phyloP scores from a whole-genome alignment of 768 basidiomycete species.

The Russula lepida region DNA sequence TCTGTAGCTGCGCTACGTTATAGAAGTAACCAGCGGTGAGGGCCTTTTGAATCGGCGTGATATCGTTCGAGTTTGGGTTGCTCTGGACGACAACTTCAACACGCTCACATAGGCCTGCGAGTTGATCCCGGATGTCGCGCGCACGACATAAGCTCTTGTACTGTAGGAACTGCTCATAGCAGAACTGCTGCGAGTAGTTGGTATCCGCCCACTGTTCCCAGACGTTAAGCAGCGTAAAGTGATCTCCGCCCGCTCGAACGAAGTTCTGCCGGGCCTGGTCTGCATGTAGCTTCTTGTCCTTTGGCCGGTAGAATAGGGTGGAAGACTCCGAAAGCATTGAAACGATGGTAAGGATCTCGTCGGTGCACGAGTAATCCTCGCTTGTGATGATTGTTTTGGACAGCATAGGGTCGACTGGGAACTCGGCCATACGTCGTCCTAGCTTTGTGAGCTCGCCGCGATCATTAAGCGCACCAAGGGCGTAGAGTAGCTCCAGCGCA shows the following conservation, averaged over 20 bases:
- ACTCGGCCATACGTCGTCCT: constrained; percentile 96
- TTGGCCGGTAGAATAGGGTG: constrained; percentile 93
- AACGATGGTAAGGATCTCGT: constrained; percentile 96
- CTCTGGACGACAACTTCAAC: constrained; percentile 86
- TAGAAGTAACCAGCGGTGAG: constrained; percentile 94
- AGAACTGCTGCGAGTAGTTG: constrained; percentile 94
- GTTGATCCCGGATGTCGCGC: constrained; percentile 91
- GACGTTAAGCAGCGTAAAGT: constrained; percentile 94
- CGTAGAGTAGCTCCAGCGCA: constrained; percentile 88
- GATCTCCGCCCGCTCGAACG: constrained; percentile 90
- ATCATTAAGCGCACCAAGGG: constrained; percentile 92
- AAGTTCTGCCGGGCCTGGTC: constrained; percentile 98
- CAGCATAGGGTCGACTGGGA: constrained; percentile 97
- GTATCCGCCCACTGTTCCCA: constrained; percentile 99
- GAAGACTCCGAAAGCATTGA: constrained; percentile 95
- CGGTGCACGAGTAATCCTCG: constrained; percentile 89
- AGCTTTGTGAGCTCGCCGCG: constrained; percentile 95
- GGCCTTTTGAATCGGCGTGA: constrained; percentile 90
- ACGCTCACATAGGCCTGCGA: constrained; percentile 91
- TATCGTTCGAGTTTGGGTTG: constrained; percentile 89
- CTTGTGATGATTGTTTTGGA: constrained; percentile 95
- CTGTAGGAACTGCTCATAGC: constrained; percentile 92
- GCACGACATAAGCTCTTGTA: constrained; percentile 92
- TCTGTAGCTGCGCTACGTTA: constrained; percentile 88
- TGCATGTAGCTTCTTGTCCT: constrained; percentile 96